These are phyloP conservation scores for Yamadazyma atlantica DNA, from an alignment of 1,139 yeast species.

Conservation along the genomic window DNA sequence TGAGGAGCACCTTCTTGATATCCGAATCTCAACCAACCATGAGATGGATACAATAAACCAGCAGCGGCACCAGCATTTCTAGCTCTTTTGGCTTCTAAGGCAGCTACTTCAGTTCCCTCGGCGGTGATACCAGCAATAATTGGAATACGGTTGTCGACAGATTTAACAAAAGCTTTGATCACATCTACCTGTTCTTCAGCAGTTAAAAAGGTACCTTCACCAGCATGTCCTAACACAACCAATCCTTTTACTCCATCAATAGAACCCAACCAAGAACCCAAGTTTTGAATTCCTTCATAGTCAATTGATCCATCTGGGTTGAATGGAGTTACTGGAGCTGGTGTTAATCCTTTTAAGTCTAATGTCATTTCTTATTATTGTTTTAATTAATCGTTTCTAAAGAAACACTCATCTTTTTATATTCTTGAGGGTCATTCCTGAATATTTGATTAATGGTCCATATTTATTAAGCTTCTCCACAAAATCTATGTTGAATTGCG, in stretches of 20 bases:
- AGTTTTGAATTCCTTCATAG: constrained; percentile 1
- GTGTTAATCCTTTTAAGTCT: constrained; percentile 1
- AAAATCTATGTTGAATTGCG: no score
- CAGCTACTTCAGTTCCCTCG: constrained; percentile 3
- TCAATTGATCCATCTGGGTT: constrained; percentile 1
- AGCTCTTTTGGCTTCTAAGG: constrained; percentile 1
- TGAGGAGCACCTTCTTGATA: constrained; percentile 3
- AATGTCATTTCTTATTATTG: constrained; percentile 1
- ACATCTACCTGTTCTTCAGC: constrained; percentile 1
- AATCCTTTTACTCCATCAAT: constrained; percentile 2
- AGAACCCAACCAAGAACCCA: constrained; percentile 2
- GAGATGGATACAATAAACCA: constrained; percentile 2
- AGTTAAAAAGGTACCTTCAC: constrained; percentile 1
- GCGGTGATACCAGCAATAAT: constrained; percentile 2
- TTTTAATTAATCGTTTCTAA: background rate
- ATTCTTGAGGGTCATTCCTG: no score
- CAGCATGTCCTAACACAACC: constrained; percentile 1
- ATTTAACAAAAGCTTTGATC: constrained; percentile 1
- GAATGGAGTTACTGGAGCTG: constrained; percentile 1
- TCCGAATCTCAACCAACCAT: constrained; percentile 2
- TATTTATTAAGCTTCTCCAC: no score
- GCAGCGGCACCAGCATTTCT: constrained; percentile 1
- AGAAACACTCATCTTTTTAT: no score
- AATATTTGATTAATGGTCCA: no score
- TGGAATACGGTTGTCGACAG: constrained; percentile 2